Evolutionary conservation across 805 yeast genomes (phyloP).

Genomic region (Ogataea parapolymorpha): DNA sequence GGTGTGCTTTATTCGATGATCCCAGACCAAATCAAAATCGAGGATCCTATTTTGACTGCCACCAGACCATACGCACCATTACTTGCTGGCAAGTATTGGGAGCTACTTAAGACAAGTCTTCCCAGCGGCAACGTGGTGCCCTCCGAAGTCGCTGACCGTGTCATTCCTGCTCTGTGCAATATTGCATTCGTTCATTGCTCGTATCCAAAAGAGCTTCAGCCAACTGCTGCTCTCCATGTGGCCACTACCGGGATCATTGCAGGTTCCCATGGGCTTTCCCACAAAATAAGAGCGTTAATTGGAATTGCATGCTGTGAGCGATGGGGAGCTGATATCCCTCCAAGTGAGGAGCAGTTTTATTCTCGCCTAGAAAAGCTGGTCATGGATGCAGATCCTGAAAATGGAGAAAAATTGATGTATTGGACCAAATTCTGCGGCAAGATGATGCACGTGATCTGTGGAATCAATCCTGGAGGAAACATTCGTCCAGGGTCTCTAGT

Average conservation of each 20-base stretch:
- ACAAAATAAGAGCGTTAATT: slow-evolving; percentile 63
- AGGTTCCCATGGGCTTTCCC: slow-evolving; percentile 73
- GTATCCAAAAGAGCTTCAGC: slow-evolving; percentile 72
- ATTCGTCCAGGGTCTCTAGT: slow-evolving; percentile 57
- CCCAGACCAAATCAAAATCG: slow-evolving; percentile 52
- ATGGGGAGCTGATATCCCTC: slow-evolving; percentile 79
- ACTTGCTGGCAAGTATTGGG: slow-evolving; percentile 53
- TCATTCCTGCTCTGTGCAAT: slow-evolving; percentile 70
- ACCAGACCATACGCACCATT: slow-evolving; percentile 71
- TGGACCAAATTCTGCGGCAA: slow-evolving; percentile 75
- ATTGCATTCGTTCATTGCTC: slow-evolving; percentile 74
- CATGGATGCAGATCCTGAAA: slow-evolving; percentile 38
- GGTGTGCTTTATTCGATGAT: slow-evolving; percentile 65
- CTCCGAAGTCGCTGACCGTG: slow-evolving; percentile 50
- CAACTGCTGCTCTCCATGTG: slow-evolving; percentile 67
- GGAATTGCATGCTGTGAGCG: slow-evolving; percentile 75
- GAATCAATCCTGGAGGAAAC: slow-evolving; percentile 79
- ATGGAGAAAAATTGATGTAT: slow-evolving; percentile 50
- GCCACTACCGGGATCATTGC: slow-evolving; percentile 74
- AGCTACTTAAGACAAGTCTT: slow-evolving; percentile 51
- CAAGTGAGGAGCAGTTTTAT: slow-evolving; percentile 46
- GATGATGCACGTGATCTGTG: slow-evolving; percentile 73
- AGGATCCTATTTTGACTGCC: slow-evolving; percentile 69
- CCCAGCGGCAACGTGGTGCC: slow-evolving; percentile 55
- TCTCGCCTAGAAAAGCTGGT: slow-evolving; percentile 47